These are phyloP conservation scores for Saturnispora ahearnii DNA, from an alignment of 805 yeast genomes.

Conservation along the genomic window DNA sequence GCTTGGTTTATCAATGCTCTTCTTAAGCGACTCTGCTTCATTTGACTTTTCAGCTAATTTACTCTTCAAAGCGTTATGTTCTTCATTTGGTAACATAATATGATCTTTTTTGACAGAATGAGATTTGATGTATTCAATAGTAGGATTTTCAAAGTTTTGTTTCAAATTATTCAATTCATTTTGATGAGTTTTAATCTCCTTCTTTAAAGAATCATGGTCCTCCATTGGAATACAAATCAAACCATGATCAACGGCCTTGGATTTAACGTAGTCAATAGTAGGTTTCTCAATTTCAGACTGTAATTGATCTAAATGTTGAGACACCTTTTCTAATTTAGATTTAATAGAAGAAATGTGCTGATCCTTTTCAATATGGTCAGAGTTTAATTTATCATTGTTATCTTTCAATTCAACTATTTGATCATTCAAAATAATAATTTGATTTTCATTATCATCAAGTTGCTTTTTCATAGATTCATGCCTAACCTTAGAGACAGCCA, in stretches of 20 bases:
- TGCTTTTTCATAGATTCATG: neutral
- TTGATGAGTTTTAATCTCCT: neutral
- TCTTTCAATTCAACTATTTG: neutral
- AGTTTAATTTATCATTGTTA: neutral
- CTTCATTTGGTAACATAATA: neutral
- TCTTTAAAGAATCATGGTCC: slow-evolving; percentile 21
- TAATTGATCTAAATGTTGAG: neutral
- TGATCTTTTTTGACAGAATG: neutral
- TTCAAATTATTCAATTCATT: neutral
- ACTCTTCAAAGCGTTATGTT: neutral
- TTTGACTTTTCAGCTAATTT: neutral
- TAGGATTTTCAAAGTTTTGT: neutral
- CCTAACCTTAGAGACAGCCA: slow-evolving; percentile 17
- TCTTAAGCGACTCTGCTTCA: neutral
- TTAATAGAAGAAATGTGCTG: neutral
- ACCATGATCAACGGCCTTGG: slow-evolving; percentile 2
- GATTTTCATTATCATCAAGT: slow-evolving; percentile 8
- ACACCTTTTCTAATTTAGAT: neutral
- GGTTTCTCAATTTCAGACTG: slow-evolving; percentile 10
- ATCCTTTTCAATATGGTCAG: neutral
- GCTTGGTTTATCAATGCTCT: slow-evolving; percentile 3
- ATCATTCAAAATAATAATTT: slow-evolving; percentile 1
- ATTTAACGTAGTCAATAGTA: slow-evolving; percentile 9
- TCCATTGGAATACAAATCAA: slow-evolving; percentile 12
- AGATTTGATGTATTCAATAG: neutral